phyloP scores from a whole-genome alignment of 306 rosid genomes.

The Prunus fruticosa region DNA sequence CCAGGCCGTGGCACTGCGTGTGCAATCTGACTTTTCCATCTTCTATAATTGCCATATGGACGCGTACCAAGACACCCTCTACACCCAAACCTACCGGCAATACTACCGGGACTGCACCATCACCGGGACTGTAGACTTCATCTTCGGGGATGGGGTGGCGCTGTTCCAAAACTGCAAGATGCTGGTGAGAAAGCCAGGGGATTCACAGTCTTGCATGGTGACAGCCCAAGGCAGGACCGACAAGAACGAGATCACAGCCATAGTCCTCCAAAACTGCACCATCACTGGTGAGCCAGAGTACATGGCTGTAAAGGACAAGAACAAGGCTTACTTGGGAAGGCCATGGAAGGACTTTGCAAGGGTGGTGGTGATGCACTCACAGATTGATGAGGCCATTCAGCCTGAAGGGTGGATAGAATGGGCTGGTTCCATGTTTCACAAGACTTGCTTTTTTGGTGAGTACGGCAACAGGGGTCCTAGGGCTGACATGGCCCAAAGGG shows the following conservation, averaged over 20 bases:
- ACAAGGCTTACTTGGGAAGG: conserved; percentile 29
- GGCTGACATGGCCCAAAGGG: conserved; percentile 6
- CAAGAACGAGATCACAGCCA: conserved; percentile 19
- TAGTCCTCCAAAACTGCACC: conserved; percentile 24
- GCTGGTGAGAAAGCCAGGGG: not conserved
- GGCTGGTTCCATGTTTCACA: not conserved
- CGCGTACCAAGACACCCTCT: conserved; percentile 57
- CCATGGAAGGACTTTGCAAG: conserved; percentile 27
- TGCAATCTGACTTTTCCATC: conserved; percentile 46
- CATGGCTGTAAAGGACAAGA: not conserved
- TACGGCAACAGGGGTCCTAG: conserved; percentile 16
- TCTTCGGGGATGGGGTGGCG: conserved; percentile 43
- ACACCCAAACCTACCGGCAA: conserved; percentile 42
- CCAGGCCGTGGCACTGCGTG: conserved; percentile 60
- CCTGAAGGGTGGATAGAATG: conserved; percentile 22
- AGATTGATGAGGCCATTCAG: conserved; percentile 3
- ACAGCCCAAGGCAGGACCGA: conserved; percentile 29
- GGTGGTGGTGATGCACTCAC: conserved; percentile 20
- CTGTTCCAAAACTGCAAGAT: conserved; percentile 43
- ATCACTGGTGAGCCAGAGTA: conserved; percentile 7
- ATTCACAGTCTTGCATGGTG: not conserved
- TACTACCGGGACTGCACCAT: conserved; percentile 54
- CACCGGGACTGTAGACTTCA: conserved; percentile 49
- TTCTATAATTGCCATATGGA: conserved; percentile 51
- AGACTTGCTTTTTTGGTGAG: not conserved